Evolutionary conservation across 345 rosid genomes (phyloP).

Genomic region (Melaleuca quinquenervia): DNA sequence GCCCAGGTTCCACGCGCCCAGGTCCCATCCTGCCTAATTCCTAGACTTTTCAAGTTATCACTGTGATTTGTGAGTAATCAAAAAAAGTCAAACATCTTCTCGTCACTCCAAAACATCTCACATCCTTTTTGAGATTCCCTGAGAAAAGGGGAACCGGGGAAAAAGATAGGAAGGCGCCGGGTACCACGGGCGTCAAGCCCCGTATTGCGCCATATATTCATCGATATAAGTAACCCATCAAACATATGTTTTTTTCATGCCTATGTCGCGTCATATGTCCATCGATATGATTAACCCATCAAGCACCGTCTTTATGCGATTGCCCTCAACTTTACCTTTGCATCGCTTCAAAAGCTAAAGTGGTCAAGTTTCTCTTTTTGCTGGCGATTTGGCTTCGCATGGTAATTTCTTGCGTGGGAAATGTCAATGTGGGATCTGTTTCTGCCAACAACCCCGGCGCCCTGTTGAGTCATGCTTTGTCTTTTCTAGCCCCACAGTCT

Average conservation of each 20-base stretch:
- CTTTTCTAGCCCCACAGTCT: neutral
- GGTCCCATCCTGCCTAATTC: neutral
- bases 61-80: neutral
- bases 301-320: neutral
- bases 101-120: neutral
- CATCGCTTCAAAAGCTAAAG: no score
- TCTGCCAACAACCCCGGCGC: neutral
- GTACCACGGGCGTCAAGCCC: neutral
- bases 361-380: neutral
- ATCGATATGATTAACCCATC: neutral
- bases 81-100: neutral
- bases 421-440: neutral
- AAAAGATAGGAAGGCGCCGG: neutral
- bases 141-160: neutral
- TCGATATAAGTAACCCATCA: neutral
- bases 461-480: neutral
- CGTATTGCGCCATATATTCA: neutral
- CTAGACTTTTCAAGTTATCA: neutral
- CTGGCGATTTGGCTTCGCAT: fast-evolving
- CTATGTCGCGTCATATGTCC: no score
- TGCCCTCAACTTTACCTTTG: no score
- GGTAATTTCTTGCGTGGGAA: neutral
- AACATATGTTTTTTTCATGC: neutral
- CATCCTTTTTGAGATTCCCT: neutral
- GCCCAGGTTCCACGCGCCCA: neutral